A percentile compares a stretch with the other conserved stretches of the same genome.
Evolutionary conservation across 2,329 filamentous ascomycete genomes (phyloP).

Genomic region (Sphaerulina vaccinii): DNA sequence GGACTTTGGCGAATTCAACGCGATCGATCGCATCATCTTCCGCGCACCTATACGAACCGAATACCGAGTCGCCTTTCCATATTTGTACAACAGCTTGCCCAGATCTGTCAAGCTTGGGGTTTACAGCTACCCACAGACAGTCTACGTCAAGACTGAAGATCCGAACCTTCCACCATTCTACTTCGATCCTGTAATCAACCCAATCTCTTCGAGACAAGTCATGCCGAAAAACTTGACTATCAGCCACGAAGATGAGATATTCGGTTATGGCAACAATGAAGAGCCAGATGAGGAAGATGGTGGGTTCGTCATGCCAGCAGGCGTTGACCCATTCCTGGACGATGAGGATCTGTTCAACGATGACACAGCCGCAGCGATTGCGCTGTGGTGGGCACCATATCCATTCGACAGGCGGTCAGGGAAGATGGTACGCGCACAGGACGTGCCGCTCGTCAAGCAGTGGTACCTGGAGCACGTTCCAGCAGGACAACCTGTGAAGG

Average conservation of each 20-base stretch:
- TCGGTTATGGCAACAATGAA: slow-evolving; percentile 76
- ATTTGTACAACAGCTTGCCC: slow-evolving; percentile 92
- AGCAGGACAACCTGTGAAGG: slow-evolving; percentile 87
- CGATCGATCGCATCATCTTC: slow-evolving; percentile 98
- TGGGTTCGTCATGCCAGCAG: slow-evolving; percentile 72
- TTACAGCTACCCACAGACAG: slow-evolving; percentile 90
- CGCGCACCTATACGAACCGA: slow-evolving; percentile 91
- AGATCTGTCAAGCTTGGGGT: slow-evolving; percentile 89
- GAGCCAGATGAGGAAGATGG: slow-evolving; percentile 61
- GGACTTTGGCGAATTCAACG: slow-evolving; percentile 99
- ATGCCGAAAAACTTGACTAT: slow-evolving; percentile 90
- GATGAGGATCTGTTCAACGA: slow-evolving; percentile 86
- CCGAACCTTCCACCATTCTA: slow-evolving; percentile 91
- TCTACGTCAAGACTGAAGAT: slow-evolving; percentile 85
- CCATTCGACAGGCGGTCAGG: slow-evolving; percentile 94
- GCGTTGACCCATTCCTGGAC: slow-evolving; percentile 81
- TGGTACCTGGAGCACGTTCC: slow-evolving; percentile 98
- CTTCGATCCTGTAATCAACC: slow-evolving; percentile 96
- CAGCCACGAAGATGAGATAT: slow-evolving; percentile 90
- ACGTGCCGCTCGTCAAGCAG: slow-evolving; percentile 94
- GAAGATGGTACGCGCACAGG: slow-evolving; percentile 93
- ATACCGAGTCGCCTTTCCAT: slow-evolving; percentile 91
- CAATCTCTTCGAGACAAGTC: slow-evolving; percentile 91
- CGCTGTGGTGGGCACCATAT: slow-evolving; percentile 96
- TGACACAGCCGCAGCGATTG: slow-evolving; percentile 86